Base-by-base conservation (phyloP, 306 rosid species). In the cucumber (Cucumis sativus) region DNA sequence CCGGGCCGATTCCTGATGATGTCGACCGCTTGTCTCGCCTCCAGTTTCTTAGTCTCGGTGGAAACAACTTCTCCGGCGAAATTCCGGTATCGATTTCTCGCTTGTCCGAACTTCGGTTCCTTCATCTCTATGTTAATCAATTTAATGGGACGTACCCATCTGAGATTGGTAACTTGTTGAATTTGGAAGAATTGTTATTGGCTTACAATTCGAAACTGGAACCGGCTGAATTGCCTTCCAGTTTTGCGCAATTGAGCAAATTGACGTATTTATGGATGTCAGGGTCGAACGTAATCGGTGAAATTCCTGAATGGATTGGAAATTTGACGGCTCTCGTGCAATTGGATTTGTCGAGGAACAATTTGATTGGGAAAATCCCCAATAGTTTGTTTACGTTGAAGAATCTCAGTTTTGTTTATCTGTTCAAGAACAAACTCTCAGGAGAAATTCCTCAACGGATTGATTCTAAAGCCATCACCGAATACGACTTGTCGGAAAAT, bases 131-230 rank as follows among this genome's bases (percentile, higher is more conserved):
- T 12, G 1, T 1, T 54, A 82, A 80, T 74, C 11, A 10, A 8
- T 79, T 90, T 40, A 78, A 85, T 55, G 97, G 91, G 64, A 82
- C 86, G 5, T 63, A 80, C 33, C 88, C 89, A 7, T 82, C 81
- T 39, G 90, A 88, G 77, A 90, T 86, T 14, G 92, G 91, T 8
- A 49, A 80, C 69, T 87, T 92, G 84, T 80, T 82, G 55, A 90
- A 89, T 71, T 91, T 92, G 56, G 85, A 87, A 62, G 3, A 6
- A 1, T 78, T 92, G 72, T 10, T 40, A 6, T 63, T 88, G 76
- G 78, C 88, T 9, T n/a, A n/a, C 4, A 84, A 79, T 70, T 4
- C 0, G 1, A 0, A 54, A 2, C 77, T 90, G n/a, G 33, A 17
- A 49, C 82, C 89, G 10, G 76, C 85, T 8, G 59, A 16, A 33